A percentile compares a stretch with the other conserved stretches of the same genome.
phyloP scores from a whole-genome alignment of 2,329 filamentous ascomycete genomes.

The Ceratocystis variospora region DNA sequence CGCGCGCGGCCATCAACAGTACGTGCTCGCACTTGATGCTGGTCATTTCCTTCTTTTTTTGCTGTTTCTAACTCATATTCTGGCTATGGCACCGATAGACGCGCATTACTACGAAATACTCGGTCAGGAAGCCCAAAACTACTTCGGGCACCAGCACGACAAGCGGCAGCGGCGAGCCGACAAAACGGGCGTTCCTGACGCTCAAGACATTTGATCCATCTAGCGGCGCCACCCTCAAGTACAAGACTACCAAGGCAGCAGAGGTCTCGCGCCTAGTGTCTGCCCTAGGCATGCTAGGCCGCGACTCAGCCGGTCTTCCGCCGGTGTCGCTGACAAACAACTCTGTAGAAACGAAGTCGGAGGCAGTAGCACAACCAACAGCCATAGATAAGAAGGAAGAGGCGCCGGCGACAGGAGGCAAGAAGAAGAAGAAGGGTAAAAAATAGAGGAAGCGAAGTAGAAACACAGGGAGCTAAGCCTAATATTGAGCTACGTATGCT shows the following conservation, averaged over 20 bases:
- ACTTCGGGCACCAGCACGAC: constrained; percentile 24
- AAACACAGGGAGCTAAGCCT: not conserved
- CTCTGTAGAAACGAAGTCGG: constrained; percentile 25
- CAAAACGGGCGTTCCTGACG: constrained; percentile 53
- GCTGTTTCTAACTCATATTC: not conserved
- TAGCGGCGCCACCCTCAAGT: constrained; percentile 74
- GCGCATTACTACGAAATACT: constrained; percentile 81
- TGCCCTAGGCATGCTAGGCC: constrained; percentile 61
- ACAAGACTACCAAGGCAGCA: constrained; percentile 77
- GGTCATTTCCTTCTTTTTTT: not conserved
- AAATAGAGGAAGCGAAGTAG: constrained; percentile 33
- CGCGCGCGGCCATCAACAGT: constrained; percentile 77
- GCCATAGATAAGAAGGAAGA: constrained; percentile 25
- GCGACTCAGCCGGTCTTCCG: constrained; percentile 48
- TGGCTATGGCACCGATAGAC: constrained; percentile 41
- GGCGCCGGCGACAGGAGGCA: constrained; percentile 30
- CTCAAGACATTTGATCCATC: constrained; percentile 82
- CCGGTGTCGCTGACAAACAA: constrained; percentile 26
- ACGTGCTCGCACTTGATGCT: constrained; percentile 27
- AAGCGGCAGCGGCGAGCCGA: constrained; percentile 22
- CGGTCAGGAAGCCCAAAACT: constrained; percentile 23
- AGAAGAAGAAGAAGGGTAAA: constrained; percentile 62
- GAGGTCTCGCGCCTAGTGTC: constrained; percentile 76
- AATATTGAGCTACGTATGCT: constrained; percentile 11
- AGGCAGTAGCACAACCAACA: constrained; percentile 26